phyloP scores from a whole-genome alignment of 257 asterid species.

The Solanum bulbocastanum region DNA sequence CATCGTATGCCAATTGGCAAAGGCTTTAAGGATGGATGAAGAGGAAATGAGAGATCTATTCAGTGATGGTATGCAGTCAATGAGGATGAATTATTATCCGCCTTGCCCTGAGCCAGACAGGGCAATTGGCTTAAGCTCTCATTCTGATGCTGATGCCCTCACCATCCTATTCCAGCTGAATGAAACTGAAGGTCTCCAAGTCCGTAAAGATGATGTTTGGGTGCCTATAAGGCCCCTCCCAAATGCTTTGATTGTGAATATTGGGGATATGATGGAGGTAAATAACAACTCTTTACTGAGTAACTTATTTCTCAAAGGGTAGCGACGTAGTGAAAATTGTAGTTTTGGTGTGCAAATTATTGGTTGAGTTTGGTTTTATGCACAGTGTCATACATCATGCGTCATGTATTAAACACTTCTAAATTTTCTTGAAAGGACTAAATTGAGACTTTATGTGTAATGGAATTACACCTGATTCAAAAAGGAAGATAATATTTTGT shows the following conservation, averaged over 20 bases:
- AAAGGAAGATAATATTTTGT: background rate
- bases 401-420: background rate
- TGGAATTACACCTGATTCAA: background rate
- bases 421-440: background rate
- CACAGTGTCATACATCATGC: background rate
- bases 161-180: constrained; percentile 48
- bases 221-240: constrained; percentile 27
- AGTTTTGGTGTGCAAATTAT: background rate
- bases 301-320: background rate
- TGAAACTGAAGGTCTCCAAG: constrained; percentile 39
- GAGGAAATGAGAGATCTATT: constrained; percentile 21
- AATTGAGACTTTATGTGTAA: background rate
- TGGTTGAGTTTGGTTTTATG: background rate
- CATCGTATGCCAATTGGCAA: constrained; percentile 22
- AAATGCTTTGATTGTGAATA: constrained; percentile 37
- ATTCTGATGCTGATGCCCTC: constrained; percentile 45
- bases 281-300: background rate
- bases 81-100: constrained; percentile 45
- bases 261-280: constrained; percentile 53
- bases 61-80: constrained; percentile 32
- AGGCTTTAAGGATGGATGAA: constrained; percentile 28
- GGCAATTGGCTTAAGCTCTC: constrained; percentile 38
- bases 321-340: background rate
- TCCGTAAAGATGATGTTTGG: constrained; percentile 35
- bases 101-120: constrained; percentile 47